phyloP scores from a whole-genome alignment of 805 yeast species.

The Barnettozyma vustinii region DNA sequence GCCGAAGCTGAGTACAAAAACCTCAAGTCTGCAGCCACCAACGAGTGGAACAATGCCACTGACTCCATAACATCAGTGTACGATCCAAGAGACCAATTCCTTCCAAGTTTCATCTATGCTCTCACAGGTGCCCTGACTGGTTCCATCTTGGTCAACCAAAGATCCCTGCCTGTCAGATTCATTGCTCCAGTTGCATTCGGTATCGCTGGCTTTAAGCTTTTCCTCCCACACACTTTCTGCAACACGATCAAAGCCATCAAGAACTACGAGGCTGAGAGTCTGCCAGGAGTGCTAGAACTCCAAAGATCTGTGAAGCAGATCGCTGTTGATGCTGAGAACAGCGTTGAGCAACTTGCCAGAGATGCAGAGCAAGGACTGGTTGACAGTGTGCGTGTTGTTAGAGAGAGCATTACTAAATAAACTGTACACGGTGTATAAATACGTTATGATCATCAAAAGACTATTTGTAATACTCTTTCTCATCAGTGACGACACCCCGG shows the following conservation, averaged over 20 bases:
- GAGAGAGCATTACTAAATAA: slow-evolving; percentile 16
- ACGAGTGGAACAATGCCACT: slow-evolving; percentile 20
- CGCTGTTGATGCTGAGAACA: slow-evolving; percentile 16
- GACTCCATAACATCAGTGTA: slow-evolving; percentile 18
- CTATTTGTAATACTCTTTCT: slow-evolving; percentile 1
- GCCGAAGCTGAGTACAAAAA: slow-evolving; percentile 23
- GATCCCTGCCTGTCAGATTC: slow-evolving; percentile 45
- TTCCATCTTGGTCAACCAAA: slow-evolving; percentile 45
- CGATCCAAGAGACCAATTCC: slow-evolving; percentile 26
- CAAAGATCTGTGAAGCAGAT: slow-evolving; percentile 22
- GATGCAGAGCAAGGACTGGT: slow-evolving; percentile 16
- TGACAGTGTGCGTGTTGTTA: slow-evolving; percentile 17
- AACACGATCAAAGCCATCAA: slow-evolving; percentile 27
- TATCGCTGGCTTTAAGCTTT: slow-evolving; percentile 34
- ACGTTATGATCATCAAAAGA: not conserved
- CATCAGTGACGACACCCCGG: slow-evolving; percentile 18
- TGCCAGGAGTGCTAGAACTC: slow-evolving; percentile 31
- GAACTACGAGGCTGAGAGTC: slow-evolving; percentile 29
- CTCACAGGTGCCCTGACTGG: slow-evolving; percentile 53
- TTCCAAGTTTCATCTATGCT: slow-evolving; percentile 51
- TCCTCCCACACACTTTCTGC: slow-evolving; percentile 46
- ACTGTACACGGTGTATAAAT: not conserved
- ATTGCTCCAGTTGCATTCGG: slow-evolving; percentile 48
- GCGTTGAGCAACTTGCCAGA: slow-evolving; percentile 1
- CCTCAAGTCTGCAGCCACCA: slow-evolving; percentile 20